Conservation (phyloP, 257 asterid species). For the Euphrasia confusa region DNA sequence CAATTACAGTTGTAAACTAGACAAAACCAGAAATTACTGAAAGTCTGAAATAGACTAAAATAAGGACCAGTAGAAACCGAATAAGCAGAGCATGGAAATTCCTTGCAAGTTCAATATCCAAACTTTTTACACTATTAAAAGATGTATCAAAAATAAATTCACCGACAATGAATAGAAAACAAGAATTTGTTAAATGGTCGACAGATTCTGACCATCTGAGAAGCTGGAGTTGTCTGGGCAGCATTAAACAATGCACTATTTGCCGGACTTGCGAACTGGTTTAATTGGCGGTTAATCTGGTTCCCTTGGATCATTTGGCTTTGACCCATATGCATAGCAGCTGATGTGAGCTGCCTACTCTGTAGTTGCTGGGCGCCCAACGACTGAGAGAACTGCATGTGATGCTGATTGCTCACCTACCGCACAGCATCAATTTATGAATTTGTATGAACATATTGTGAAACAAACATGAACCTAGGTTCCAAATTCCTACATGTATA, state of each 20-base stretch:
- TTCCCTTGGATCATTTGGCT: conserved; percentile 84
- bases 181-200: conserved; percentile 11
- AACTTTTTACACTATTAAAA: background rate
- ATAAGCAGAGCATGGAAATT: background rate
- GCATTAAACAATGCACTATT: conserved; percentile 86
- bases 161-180: conserved; percentile 7
- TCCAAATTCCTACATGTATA: too few relatives aligned
- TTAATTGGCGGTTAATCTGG: conserved; percentile 81
- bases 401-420: conserved; percentile 89
- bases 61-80: background rate
- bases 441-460: conserved; percentile 15
- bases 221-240: conserved; percentile 68
- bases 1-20: background rate
- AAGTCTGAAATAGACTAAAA: background rate
- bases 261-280: conserved; percentile 81
- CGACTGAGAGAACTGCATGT: conserved; percentile 86
- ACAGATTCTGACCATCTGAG: conserved; percentile 69
- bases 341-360: conserved; percentile 76
- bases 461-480: too few relatives aligned
- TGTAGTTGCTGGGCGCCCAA: conserved; percentile 76
- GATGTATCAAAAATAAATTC: background rate
- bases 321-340: conserved; percentile 70
- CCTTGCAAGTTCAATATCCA: background rate
- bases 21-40: background rate
- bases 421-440: conserved; percentile 5